These are phyloP conservation scores for Stagonosporopsis chrysanthemi DNA, from an alignment of 2,329 filamentous ascomycete genomes.

Conservation along the genomic window DNA sequence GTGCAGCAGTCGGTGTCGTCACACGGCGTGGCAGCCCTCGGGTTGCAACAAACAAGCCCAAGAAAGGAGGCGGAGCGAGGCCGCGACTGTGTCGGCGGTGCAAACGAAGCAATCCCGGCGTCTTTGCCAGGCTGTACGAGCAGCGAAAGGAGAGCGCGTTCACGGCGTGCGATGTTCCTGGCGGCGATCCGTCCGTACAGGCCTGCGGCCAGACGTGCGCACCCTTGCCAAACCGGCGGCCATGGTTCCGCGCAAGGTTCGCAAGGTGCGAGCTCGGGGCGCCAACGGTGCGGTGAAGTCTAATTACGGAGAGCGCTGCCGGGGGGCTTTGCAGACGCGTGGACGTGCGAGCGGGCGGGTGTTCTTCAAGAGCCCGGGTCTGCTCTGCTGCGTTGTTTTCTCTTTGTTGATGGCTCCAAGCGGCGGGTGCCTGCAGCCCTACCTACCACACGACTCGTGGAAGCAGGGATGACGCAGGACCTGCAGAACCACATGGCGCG, in stretches of 20 bases:
- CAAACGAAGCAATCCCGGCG: constrained; percentile 10
- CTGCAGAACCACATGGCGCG: not conserved
- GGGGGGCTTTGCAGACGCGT: not conserved
- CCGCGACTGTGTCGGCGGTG: not conserved
- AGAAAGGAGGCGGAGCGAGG: constrained; percentile 4
- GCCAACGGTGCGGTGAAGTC: not conserved
- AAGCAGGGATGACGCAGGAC: constrained; percentile 12
- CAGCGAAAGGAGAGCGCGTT: constrained; percentile 7
- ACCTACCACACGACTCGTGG: constrained; percentile 10
- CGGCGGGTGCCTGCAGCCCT: constrained; percentile 5
- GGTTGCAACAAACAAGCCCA: constrained; percentile 6
- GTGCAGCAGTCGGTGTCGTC: not conserved
- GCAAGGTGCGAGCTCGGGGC: constrained; percentile 4
- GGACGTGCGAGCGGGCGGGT: not conserved
- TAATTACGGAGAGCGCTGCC: not conserved
- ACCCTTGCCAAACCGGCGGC: constrained; percentile 14
- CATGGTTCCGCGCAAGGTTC: constrained; percentile 10
- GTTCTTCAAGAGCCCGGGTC: not conserved
- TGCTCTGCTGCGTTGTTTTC: not conserved
- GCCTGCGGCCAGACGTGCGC: too few species aligned
- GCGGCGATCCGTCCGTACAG: constrained; percentile 9
- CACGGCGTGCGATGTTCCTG: constrained; percentile 4
- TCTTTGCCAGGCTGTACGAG: not conserved
- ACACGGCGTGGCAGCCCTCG: not conserved
- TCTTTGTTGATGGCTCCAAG: constrained; percentile 1